Percentiles rank a stretch among this genome's conserved stretches.
Conservation (phyloP, 2,329 filamentous ascomycete genomes). For the Hypoxylon sp. region DNA sequence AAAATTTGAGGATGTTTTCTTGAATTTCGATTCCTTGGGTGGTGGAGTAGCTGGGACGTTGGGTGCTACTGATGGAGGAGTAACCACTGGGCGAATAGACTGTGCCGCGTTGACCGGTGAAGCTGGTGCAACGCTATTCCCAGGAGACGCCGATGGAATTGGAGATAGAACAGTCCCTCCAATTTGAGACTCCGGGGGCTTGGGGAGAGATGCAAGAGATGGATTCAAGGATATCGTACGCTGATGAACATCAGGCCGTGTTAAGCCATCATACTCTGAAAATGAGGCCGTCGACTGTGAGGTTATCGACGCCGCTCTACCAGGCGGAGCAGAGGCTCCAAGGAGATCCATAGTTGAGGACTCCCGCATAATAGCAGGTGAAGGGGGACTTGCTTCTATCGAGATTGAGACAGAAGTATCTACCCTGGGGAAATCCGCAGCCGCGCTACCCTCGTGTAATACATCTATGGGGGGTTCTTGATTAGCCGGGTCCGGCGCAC, state of each 20-base stretch:
- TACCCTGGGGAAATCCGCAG: conserved; percentile 32
- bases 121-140: conserved; percentile 32
- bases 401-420: conserved; percentile 39
- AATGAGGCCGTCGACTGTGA: conserved; percentile 44
- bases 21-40: conserved; percentile 39
- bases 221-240: conserved; percentile 47
- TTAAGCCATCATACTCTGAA: conserved; percentile 29
- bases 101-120: conserved; percentile 33
- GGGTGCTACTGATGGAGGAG: conserved; percentile 21
- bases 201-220: conserved; percentile 45
- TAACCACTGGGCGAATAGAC: conserved; percentile 6
- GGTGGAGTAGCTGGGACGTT: conserved; percentile 23
- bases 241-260: conserved; percentile 17
- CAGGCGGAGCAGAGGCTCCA: conserved; percentile 44
- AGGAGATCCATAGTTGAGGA: conserved; percentile 47
- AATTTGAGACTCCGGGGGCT: conserved; percentile 39
- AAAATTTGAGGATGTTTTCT: conserved; percentile 47
- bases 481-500: conserved; percentile 35
- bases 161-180: conserved; percentile 42
- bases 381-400: conserved; percentile 40
- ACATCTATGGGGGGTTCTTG: conserved; percentile 32
- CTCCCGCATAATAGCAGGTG: conserved; percentile 30
- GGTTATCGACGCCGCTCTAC: conserved; percentile 43
- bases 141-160: conserved; percentile 44
- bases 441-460: conserved; percentile 29